Conservation (phyloP, 2,329 filamentous ascomycete genomes). For the Botrytis fabae region DNA sequence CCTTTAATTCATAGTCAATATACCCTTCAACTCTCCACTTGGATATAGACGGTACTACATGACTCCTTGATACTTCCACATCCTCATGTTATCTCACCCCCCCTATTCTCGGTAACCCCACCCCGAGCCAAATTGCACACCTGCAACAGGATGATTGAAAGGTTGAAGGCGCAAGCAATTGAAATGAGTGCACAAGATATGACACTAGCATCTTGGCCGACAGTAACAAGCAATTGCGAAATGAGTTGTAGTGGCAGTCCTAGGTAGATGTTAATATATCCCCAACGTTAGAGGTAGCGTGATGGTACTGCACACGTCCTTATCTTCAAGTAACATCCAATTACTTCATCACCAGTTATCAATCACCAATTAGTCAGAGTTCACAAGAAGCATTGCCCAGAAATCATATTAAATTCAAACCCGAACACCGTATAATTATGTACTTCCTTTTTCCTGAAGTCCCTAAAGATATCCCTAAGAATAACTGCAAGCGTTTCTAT, state of each 20-base stretch:
- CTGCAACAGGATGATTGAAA: not conserved
- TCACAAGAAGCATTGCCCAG: not conserved
- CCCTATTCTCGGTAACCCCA: too few species aligned
- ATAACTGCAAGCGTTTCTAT: not conserved
- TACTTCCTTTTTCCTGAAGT: not conserved
- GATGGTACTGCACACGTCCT: not conserved
- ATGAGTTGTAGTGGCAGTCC: not conserved
- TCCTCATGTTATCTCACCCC: too few species aligned
- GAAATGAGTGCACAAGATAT: not conserved
- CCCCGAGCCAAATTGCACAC: too few species aligned
- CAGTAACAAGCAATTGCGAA: not conserved
- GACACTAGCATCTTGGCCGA: not conserved
- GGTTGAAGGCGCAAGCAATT: not conserved
- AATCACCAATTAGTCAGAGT: not conserved
- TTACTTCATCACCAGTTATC: not conserved
- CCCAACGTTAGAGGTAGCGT: not conserved
- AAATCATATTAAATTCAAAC: not conserved
- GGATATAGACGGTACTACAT: too few species aligned
- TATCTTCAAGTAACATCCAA: not conserved
- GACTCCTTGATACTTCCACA: too few species aligned
- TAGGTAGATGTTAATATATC: not conserved
- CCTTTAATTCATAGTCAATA: too few species aligned
- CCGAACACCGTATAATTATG: slow-evolving; percentile 9
- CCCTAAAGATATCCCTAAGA: not conserved
- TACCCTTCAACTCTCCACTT: not conserved